phyloP scores from a whole-genome alignment of 805 yeast species.

The Pachysolen tannophilus region DNA sequence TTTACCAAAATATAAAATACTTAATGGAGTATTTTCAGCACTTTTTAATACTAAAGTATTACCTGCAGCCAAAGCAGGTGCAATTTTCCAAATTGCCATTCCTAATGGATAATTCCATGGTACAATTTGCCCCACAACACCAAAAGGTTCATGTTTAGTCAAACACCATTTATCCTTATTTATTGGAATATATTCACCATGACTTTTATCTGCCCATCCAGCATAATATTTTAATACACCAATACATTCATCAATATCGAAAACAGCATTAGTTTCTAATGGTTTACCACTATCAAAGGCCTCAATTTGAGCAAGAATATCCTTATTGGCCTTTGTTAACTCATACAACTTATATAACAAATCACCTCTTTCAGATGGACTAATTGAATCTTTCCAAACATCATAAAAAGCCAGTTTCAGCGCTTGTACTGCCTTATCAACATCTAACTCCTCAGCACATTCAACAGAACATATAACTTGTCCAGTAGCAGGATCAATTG shows the following conservation, averaged over 20 bases:
- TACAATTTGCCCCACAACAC: constrained; percentile 43
- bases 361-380: constrained; percentile 46
- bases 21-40: constrained; percentile 42
- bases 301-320: constrained; percentile 44
- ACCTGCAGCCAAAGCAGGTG: constrained; percentile 39
- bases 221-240: constrained; percentile 58
- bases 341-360: constrained; percentile 43
- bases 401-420: constrained; percentile 53
- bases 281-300: constrained; percentile 55
- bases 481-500: constrained; percentile 58
- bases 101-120: constrained; percentile 46
- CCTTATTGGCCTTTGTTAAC: constrained; percentile 40
- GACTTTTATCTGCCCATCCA: constrained; percentile 72
- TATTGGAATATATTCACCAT: constrained; percentile 55
- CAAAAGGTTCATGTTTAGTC: constrained; percentile 44
- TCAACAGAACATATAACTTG: constrained; percentile 50
- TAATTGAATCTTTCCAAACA: constrained; percentile 35
- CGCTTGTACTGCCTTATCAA: constrained; percentile 59
- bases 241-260: constrained; percentile 45
- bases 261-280: constrained; percentile 32
- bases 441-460: constrained; percentile 49
- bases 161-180: constrained; percentile 42
- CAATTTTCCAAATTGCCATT: constrained; percentile 43
- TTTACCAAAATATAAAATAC: constrained; percentile 33
- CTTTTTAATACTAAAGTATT: constrained; percentile 39